Evolutionary conservation across 257 asterid genomes (phyloP).

Genomic region (Ligustrum vulgare): DNA sequence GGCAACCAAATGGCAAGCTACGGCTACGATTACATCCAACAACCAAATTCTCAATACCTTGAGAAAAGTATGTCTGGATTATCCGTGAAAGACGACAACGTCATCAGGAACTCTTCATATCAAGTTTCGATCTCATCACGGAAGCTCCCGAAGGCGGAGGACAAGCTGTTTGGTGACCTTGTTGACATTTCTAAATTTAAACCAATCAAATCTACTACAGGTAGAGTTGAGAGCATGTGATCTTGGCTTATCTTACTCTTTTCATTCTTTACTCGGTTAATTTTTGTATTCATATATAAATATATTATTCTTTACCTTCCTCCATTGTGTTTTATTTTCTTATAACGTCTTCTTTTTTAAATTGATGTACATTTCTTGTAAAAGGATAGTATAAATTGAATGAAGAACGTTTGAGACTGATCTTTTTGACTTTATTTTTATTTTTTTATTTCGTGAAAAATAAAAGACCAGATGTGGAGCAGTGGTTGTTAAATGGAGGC

Average conservation of each 20-base stretch:
- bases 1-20: slow-evolving; percentile 63
- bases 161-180: slow-evolving; percentile 63
- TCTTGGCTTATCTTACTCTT: slow-evolving; percentile 7
- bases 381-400: slow-evolving; percentile 23
- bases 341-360: slow-evolving; percentile 16
- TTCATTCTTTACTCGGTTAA: neutral
- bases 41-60: slow-evolving; percentile 58
- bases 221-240: slow-evolving; percentile 50
- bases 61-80: slow-evolving; percentile 69
- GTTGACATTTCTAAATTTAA: slow-evolving; percentile 57
- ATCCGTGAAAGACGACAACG: slow-evolving; percentile 64
- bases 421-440: neutral
- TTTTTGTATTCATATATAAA: neutral
- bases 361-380: slow-evolving; percentile 38
- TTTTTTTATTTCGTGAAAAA: neutral
- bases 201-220: slow-evolving; percentile 34
- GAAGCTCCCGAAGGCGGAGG: slow-evolving; percentile 72
- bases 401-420: slow-evolving; percentile 5
- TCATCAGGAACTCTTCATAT: slow-evolving; percentile 34
- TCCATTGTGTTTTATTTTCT: neutral
- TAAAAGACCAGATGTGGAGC: neutral
- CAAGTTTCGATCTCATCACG: slow-evolving; percentile 50
- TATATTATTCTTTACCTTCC: neutral
- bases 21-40: slow-evolving; percentile 61
- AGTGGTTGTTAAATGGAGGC: neutral